phyloP scores from a whole-genome alignment of 768 basidiomycete genomes.

The Mycena rosella region DNA sequence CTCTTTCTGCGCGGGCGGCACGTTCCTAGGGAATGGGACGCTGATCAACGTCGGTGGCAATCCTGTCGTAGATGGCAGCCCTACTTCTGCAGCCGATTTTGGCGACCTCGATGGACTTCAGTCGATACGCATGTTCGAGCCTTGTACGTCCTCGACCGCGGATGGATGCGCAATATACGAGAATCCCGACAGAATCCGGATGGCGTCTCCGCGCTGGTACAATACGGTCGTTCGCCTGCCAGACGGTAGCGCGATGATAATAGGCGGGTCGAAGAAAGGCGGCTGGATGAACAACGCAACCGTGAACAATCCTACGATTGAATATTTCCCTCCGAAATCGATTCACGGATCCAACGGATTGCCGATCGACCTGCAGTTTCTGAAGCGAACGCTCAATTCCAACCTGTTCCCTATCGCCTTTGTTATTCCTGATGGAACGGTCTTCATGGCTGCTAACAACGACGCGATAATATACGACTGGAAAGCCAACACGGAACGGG shows the following conservation, averaged over 20 bases:
- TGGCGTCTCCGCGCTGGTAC: conserved; percentile 89
- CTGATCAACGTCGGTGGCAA: conserved; percentile 87
- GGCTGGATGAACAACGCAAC: conserved; percentile 91
- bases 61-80: conserved; percentile 71
- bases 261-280: conserved; percentile 85
- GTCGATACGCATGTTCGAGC: conserved; percentile 77
- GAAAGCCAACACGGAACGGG: conserved; percentile 69
- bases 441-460: conserved; percentile 84
- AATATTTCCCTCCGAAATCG: conserved; percentile 86
- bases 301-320: conserved; percentile 84
- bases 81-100: conserved; percentile 77
- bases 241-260: conserved; percentile 87
- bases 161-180: conserved; percentile 74
- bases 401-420: conserved; percentile 88
- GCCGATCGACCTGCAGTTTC: conserved; percentile 72
- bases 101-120: conserved; percentile 82
- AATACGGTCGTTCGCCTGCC: conserved; percentile 75
- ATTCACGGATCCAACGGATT: conserved; percentile 76
- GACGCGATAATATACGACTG: conserved; percentile 88
- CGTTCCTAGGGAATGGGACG: conserved; percentile 82
- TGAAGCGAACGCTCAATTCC: conserved; percentile 80
- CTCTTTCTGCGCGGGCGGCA: conserved; percentile 89
- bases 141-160: conserved; percentile 65
- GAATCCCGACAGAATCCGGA: conserved; percentile 70
- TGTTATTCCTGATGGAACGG: conserved; percentile 72